Base-by-base conservation (phyloP, 2,329 filamentous ascomycete species). In the Coleophoma cylindrospora region DNA sequence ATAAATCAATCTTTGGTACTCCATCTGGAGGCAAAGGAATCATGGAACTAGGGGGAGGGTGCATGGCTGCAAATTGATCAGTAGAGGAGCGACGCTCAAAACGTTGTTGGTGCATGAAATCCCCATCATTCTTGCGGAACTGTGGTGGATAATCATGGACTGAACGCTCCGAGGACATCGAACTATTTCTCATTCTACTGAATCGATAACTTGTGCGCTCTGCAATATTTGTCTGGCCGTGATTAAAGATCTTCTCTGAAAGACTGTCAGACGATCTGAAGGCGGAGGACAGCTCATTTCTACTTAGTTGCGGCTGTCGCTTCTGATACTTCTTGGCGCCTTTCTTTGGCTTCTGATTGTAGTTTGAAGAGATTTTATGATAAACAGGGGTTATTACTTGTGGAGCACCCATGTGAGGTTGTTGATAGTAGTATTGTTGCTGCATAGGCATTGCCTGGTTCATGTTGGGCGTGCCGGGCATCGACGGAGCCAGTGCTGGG, bases 391-490 rank as follows among this genome's bases (percentile, higher is more conserved):
- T 57, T 63, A 64, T 71, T 81, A 83, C 79, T 79, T 79, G 78
- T 68, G 54, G 64, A 49, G 53, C 58, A 51, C 55, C 67, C 56
- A 64, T 66, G 46, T 64, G 61, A 49, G 60, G 60, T 45, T 53
- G 58, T 56, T 64, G 64, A 65, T 67, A 64, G 67, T 67, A 63
- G 62, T 70, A 72, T 73, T 78, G 81, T 79, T 80, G 57, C 36
- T 76, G 76, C 70, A 88, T 87, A 45, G 87, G 78, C 67, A 90
- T 84, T 45, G 78, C 79, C 40, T 76, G 73, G 50, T 74, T 79
- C 83, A 84, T 84, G 72, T 86, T 82, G 54, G 88, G 84, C 32
- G 85, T 87, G 55, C 79, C 79, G 51, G 86, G 84, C 60, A 86
- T 77, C 34, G 83, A 82, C 50, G 79, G 79, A 27, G 82, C 71